phyloP scores from a whole-genome alignment of 1,284 basidiomycete species.

The Inonotus obliquus region DNA sequence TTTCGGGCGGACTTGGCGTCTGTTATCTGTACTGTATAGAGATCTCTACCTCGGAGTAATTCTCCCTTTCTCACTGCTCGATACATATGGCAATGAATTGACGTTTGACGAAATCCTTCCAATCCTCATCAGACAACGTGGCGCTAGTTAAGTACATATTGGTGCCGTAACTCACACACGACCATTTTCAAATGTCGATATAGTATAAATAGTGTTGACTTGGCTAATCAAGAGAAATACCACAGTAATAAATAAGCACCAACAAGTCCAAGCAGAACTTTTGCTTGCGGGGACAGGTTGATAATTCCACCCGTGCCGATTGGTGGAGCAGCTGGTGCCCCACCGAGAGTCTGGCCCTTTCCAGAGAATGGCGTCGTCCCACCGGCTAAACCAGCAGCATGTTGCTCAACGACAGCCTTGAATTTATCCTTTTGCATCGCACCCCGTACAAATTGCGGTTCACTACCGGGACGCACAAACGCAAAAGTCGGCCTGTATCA shows the following conservation, averaged over 20 bases:
- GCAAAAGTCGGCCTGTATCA: constrained; percentile 71
- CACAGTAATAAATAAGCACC: constrained; percentile 64
- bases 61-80: neutral
- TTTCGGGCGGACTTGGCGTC: neutral
- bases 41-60: neutral
- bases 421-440: constrained; percentile 42
- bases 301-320: constrained; percentile 30
- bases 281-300: constrained; percentile 60
- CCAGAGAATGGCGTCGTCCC: constrained; percentile 51
- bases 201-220: neutral
- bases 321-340: constrained; percentile 33
- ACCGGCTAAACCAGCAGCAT: constrained; percentile 36
- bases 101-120: neutral
- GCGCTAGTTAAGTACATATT: too few species aligned
- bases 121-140: neutral
- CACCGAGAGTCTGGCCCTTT: constrained; percentile 65
- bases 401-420: constrained; percentile 49
- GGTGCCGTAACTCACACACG: neutral
- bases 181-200: neutral
- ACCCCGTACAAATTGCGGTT: constrained; percentile 65
- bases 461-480: constrained; percentile 61
- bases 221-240: constrained; percentile 29
- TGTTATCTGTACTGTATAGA: constrained; percentile 11
- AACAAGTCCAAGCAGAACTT: constrained; percentile 54
- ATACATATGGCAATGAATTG: neutral